Percentiles rank a stretch among this genome's conserved stretches.
Evolutionary conservation across 257 asterid genomes (phyloP).

Genomic region (Lycium barbarum): DNA sequence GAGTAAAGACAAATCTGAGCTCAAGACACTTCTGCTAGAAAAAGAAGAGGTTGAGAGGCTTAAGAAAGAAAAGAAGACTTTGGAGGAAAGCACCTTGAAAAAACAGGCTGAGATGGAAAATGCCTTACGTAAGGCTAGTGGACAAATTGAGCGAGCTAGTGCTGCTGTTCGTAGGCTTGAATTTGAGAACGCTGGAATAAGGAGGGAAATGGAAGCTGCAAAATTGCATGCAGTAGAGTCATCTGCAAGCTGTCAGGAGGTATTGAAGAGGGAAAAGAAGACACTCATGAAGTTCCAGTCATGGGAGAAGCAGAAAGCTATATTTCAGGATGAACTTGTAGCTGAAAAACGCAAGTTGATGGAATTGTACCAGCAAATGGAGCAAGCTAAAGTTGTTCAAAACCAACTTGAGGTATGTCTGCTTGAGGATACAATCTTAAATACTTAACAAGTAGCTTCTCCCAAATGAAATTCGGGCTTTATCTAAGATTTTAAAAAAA

Average conservation of each 20-base stretch:
- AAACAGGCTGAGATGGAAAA: conserved; percentile 84
- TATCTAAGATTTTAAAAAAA: neutral
- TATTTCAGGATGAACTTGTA: conserved; percentile 75
- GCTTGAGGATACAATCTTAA: neutral
- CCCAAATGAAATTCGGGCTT: neutral
- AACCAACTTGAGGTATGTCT: conserved; percentile 79
- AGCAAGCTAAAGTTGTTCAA: conserved; percentile 60
- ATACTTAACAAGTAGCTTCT: neutral
- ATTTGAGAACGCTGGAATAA: conserved; percentile 62
- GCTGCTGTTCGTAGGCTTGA: conserved; percentile 75
- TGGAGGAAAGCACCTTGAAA: conserved; percentile 74
- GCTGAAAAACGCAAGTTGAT: conserved; percentile 57
- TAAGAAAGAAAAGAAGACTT: conserved; percentile 74
- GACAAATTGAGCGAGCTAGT: conserved; percentile 82
- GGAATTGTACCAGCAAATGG: conserved; percentile 58
- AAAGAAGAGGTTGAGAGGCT: conserved; percentile 88
- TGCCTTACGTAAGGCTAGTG: conserved; percentile 76
- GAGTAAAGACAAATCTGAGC: conserved; percentile 86
- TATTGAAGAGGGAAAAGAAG: conserved; percentile 75
- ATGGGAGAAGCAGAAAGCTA: conserved; percentile 83
- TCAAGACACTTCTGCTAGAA: conserved; percentile 85
- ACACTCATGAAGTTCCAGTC: conserved; percentile 70
- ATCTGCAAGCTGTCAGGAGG: conserved; percentile 78
- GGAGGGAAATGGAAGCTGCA: conserved; percentile 86
- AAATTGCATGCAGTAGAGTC: conserved; percentile 72